A percentile compares a stretch with the other conserved stretches of the same genome.
Evolutionary conservation across 1,284 basidiomycete species (phyloP).

Genomic region (Pascua guehoae): DNA sequence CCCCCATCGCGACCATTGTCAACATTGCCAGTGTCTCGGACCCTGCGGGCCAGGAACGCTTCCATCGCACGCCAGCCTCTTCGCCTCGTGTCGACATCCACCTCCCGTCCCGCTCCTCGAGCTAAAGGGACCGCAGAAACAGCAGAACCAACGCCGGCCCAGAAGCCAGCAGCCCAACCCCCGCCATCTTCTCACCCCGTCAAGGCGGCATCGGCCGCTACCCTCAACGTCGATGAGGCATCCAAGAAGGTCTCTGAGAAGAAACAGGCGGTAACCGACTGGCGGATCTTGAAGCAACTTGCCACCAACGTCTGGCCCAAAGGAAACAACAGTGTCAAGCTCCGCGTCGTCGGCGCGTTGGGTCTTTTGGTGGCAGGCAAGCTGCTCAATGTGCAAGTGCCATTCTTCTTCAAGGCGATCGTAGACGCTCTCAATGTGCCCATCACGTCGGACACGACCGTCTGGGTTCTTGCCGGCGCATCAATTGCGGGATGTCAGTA

Average conservation of each 20-base stretch:
- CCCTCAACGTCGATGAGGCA: constrained; percentile 15
- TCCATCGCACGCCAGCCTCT: no score
- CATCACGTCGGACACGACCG: constrained; percentile 70
- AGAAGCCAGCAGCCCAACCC: not conserved
- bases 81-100: no score
- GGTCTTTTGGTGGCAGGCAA: constrained; percentile 80
- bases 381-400: constrained; percentile 96
- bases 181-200: not conserved
- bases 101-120: no score
- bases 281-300: constrained; percentile 56
- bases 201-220: not conserved
- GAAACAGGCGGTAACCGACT: constrained; percentile 48
- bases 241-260: constrained; percentile 14
- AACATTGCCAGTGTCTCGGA: no score
- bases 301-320: constrained; percentile 59
- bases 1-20: no score
- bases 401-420: constrained; percentile 88
- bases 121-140: no score
- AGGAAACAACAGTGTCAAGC: constrained; percentile 54
- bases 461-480: constrained; percentile 86
- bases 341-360: constrained; percentile 79
- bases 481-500: constrained; percentile 83
- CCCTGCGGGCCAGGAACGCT: no score
- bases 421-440: constrained; percentile 86
- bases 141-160: no score